Evolutionary conservation across 2,329 filamentous ascomycete species (phyloP).

Genomic region (Sarocladium kiliense): DNA sequence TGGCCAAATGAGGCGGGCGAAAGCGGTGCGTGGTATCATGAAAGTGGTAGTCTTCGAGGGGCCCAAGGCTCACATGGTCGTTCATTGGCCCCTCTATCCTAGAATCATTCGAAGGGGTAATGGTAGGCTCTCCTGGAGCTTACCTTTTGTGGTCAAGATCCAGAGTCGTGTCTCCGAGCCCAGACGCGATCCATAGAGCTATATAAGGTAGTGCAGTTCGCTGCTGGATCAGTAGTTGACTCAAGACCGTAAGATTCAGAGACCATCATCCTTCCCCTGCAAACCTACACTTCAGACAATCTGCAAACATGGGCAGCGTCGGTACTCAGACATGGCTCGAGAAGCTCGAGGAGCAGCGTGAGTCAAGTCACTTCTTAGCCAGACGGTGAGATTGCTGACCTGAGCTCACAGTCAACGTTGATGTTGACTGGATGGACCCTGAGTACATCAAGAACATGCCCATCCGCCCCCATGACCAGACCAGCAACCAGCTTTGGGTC

Average conservation of each 20-base stretch:
- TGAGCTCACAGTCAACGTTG: constrained; percentile 36
- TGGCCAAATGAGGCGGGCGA: neutral
- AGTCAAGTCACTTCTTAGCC: constrained; percentile 11
- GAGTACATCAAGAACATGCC: constrained; percentile 40
- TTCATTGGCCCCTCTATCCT: too few relatives aligned
- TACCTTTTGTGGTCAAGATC: neutral
- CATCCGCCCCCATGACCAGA: constrained; percentile 41
- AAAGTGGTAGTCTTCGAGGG: too few relatives aligned
- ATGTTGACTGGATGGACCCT: constrained; percentile 48
- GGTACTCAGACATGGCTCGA: constrained; percentile 31
- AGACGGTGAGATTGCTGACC: neutral
- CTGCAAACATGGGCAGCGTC: constrained; percentile 25
- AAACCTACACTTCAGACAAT: neutral
- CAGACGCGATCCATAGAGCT: neutral
- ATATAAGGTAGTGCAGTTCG: neutral
- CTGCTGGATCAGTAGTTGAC: neutral
- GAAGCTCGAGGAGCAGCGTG: constrained; percentile 36
- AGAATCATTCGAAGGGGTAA: too few relatives aligned
- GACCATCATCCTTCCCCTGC: neutral
- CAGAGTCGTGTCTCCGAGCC: neutral
- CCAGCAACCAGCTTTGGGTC: constrained; percentile 45
- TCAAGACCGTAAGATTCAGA: neutral
- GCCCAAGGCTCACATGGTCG: too few relatives aligned
- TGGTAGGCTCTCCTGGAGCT: neutral
- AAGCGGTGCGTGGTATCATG: too few relatives aligned